Evolutionary conservation across 2,329 filamentous ascomycete genomes (phyloP).

Genomic region (Myriosclerotinia scirpicola): DNA sequence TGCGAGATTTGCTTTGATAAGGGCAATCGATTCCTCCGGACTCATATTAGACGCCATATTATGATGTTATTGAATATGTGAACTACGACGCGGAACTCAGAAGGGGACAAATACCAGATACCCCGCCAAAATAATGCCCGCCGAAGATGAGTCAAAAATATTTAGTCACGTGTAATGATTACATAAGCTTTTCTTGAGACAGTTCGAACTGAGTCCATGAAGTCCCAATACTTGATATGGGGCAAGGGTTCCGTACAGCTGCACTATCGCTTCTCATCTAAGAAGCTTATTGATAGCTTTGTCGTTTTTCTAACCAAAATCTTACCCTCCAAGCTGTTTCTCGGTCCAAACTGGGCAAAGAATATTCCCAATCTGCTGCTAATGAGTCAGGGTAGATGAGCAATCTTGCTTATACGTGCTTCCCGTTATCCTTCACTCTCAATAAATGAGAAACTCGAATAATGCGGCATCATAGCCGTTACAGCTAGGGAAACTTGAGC

Average conservation of each 20-base stretch:
- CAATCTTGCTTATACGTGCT: too few species aligned
- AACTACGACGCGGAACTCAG: background rate
- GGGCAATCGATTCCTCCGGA: conserved; percentile 62
- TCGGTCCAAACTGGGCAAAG: too few species aligned
- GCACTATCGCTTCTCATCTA: too few species aligned
- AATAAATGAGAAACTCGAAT: background rate
- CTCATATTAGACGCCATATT: conserved; percentile 39
- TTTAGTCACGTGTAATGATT: background rate
- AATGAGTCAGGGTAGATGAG: too few species aligned
- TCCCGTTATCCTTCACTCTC: background rate
- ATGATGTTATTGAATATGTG: conserved; percentile 21
- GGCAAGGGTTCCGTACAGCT: too few species aligned
- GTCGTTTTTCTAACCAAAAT: too few species aligned
- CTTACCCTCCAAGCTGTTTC: too few species aligned
- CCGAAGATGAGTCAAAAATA: too few species aligned
- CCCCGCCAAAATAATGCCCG: too few species aligned
- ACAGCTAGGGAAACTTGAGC: background rate
- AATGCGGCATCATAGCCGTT: background rate
- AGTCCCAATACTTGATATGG: too few species aligned
- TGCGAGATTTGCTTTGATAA: conserved; percentile 78
- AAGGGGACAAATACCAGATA: background rate
- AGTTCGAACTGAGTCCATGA: background rate
- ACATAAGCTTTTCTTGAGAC: background rate
- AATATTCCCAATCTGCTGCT: too few species aligned
- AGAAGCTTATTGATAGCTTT: too few species aligned